Conservation (phyloP, 2,329 filamentous ascomycete species). For the Cytospora piceicola region DNA sequence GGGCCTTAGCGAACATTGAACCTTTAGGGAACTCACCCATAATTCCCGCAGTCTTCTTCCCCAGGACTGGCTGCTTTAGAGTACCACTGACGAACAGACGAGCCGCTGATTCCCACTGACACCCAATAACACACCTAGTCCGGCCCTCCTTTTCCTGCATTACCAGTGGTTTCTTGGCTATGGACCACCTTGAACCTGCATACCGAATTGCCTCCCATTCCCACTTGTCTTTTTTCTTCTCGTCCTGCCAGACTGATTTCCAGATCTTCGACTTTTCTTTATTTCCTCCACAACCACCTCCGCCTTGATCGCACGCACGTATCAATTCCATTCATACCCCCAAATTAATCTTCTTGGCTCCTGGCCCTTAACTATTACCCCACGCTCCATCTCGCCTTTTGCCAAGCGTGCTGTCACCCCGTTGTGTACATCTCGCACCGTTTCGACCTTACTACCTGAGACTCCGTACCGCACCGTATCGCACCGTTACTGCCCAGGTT, state of each 20-base stretch:
- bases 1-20: neutral
- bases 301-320: neutral
- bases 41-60: neutral
- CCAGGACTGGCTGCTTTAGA: neutral
- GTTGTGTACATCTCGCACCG: neutral
- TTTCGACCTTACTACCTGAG: conserved; percentile 14
- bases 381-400: conserved; percentile 11
- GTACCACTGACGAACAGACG: neutral
- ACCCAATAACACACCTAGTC: neutral
- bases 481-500: neutral
- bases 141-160: conserved; percentile 3
- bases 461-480: conserved; percentile 19
- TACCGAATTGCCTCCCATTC: neutral
- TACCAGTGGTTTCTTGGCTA: neutral
- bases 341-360: conserved; percentile 9
- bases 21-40: neutral
- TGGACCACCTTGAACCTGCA: neutral
- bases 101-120: conserved; percentile 4
- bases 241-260: neutral
- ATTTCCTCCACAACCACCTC: neutral
- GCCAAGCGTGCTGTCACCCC: conserved; percentile 1
- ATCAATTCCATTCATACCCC: conserved; percentile 8
- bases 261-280: neutral
- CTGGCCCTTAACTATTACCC: conserved; percentile 21
- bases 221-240: neutral